Evolutionary conservation across 2,329 filamentous ascomycete species (phyloP), one percentile per base, ranked within the genome.

Genomic region (Orbilia blumenaviensis): DNA sequence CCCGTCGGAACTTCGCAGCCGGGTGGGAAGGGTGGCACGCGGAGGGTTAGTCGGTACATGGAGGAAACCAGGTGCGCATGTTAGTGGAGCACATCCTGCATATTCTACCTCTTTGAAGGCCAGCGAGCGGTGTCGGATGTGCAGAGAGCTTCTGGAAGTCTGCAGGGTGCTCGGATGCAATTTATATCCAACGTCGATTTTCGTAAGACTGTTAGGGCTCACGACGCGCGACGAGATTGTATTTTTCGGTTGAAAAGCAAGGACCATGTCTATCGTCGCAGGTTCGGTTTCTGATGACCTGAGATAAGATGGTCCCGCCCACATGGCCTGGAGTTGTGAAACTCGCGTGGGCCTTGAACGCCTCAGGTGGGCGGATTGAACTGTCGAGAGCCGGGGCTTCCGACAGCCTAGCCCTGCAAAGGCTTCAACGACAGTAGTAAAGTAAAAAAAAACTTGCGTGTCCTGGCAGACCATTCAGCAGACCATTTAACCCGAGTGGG

Each of bases 261-360:
- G 41, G 46, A 46, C 36, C 42, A 61, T 32, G 41, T 14, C 56
- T 18, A 14, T 41, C 46, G 71, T 75, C 54, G 44, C 62, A 75
- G 63, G 38, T 63, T 29, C 27, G 27, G 63, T 41, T 66, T 29
- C 44, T 42, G 36, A 8, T 48, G 36, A 34, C 42, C 54, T 32
- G 44, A 56, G 71, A 75, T 75, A 75, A 75, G 54, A 73, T 42
- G 27, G 25, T 38, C 25, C 18, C 21, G 60, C 52, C 29, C 52
- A 32, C 32, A 23, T 34, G 25, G 34, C 16, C 6, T 50, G 10
- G 12, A 29, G 25, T 16, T 38, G 12, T 61, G 62, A 60, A 74
- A 61, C 54, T 52, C 66, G 66, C 56, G 66, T 62, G 21, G 32
- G 27, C 29, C 36, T 41, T 56, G 29, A 18, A 23, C 32, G 32